Evolutionary conservation across 352 stramenopile species (phyloP).

Genomic region (Pythium plurisporium): DNA sequence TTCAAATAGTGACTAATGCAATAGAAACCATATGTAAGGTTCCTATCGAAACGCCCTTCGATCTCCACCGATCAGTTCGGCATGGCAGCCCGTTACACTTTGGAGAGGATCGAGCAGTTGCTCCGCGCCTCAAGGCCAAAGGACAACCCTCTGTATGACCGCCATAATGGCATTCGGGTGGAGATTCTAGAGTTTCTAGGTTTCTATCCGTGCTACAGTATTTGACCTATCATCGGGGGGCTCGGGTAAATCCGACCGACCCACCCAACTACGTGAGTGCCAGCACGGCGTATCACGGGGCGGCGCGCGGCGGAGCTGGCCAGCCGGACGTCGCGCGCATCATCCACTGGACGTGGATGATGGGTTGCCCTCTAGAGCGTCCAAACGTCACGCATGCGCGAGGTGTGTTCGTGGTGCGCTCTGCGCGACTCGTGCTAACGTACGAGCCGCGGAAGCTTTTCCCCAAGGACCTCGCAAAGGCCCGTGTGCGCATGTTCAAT

Average conservation of each 20-base stretch:
- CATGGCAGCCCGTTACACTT: too few relatives aligned
- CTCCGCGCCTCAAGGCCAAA: neutral
- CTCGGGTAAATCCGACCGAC: neutral
- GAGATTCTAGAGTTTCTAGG: neutral
- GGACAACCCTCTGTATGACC: neutral
- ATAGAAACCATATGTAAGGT: neutral
- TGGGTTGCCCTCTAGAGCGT: neutral
- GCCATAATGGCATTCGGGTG: neutral
- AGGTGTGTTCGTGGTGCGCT: neutral
- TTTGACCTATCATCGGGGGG: neutral
- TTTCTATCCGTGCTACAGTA: slow-evolving; percentile 4
- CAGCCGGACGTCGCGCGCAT: neutral
- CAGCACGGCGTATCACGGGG: neutral
- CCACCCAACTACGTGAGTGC: slow-evolving; percentile 3
- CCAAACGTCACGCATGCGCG: neutral
- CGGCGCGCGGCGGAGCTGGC: neutral
- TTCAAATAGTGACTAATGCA: neutral
- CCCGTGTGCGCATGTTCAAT: neutral
- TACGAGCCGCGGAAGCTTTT: neutral
- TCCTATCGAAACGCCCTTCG: too few relatives aligned
- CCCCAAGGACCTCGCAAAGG: neutral
- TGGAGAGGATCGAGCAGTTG: neutral
- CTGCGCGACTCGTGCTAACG: neutral
- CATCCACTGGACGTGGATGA: slow-evolving; percentile 6
- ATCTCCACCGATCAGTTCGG: too few relatives aligned